Evolutionary conservation across 2,329 filamentous ascomycete genomes (phyloP).

Genomic region (Tolypocladium guangdongense): DNA sequence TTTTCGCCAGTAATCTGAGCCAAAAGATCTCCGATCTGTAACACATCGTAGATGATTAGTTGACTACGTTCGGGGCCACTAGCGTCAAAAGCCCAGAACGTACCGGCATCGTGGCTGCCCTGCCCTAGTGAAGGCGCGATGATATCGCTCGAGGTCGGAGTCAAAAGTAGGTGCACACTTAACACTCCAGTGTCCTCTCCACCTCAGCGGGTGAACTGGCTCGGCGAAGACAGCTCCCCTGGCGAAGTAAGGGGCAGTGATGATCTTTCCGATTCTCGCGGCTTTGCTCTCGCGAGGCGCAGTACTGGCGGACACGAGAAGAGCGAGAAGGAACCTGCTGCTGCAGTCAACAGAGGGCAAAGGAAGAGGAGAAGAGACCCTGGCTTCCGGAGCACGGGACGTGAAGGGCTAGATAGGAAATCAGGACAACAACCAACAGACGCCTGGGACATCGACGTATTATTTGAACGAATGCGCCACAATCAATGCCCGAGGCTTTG

Average conservation of each 20-base stretch:
- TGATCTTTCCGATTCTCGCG: neutral
- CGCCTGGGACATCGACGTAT: too few relatives aligned
- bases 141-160: neutral
- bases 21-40: constrained; percentile 24
- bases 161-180: neutral
- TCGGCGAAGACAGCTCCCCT: neutral
- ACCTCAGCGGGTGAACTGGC: neutral
- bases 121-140: neutral
- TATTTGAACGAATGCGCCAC: constrained; percentile 1
- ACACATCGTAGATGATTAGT: neutral
- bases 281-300: too few relatives aligned
- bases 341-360: neutral
- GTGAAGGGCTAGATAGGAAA: neutral
- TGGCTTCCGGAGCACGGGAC: neutral
- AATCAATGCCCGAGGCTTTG: neutral
- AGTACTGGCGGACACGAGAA: neutral
- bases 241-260: neutral
- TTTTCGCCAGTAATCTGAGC: constrained; percentile 50
- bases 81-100: neutral
- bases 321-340: neutral
- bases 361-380: neutral
- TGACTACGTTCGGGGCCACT: neutral
- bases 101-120: constrained; percentile 5
- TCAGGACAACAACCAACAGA: neutral
- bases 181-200: neutral